A percentile compares a stretch with the other conserved stretches of the same genome.
Conservation (phyloP, 225 moss, liverwort and hornwort genomes). For the Straminergon stramineum region DNA sequence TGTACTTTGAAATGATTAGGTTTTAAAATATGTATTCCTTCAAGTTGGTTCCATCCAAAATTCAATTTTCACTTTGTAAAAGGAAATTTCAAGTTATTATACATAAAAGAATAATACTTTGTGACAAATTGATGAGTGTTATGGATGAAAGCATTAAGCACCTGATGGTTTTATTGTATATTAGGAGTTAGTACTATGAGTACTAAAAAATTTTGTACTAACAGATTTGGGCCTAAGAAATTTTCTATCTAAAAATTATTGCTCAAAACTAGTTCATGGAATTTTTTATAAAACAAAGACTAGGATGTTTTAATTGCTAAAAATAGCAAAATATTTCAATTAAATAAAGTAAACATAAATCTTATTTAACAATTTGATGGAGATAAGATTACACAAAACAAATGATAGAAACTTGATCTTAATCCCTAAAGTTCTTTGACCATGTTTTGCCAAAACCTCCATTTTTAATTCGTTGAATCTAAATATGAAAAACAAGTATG, state of each 20-base stretch:
- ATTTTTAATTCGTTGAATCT: neutral
- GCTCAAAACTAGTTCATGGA: neutral
- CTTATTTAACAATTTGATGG: neutral
- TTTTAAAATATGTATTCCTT: neutral
- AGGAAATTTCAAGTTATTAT: neutral
- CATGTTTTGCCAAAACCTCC: neutral
- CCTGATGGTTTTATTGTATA: neutral
- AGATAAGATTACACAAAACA: neutral
- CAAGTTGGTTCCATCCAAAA: neutral
- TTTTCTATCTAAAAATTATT: neutral
- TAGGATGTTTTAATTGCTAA: neutral
- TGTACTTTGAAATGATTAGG: neutral
- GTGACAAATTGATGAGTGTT: neutral
- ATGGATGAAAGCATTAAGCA: no score
- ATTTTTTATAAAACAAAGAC: neutral
- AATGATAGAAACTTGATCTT: neutral
- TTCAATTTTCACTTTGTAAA: neutral
- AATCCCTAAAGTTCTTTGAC: neutral
- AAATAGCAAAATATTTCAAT: neutral
- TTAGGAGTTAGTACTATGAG: no score
- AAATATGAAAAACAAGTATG: neutral
- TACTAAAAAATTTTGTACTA: neutral
- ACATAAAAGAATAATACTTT: neutral
- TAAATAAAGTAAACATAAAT: fast-evolving
- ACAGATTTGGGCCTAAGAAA: neutral